phyloP scores from a whole-genome alignment of 2,329 filamentous ascomycete genomes.

The Pyrenophora seminiperda region DNA sequence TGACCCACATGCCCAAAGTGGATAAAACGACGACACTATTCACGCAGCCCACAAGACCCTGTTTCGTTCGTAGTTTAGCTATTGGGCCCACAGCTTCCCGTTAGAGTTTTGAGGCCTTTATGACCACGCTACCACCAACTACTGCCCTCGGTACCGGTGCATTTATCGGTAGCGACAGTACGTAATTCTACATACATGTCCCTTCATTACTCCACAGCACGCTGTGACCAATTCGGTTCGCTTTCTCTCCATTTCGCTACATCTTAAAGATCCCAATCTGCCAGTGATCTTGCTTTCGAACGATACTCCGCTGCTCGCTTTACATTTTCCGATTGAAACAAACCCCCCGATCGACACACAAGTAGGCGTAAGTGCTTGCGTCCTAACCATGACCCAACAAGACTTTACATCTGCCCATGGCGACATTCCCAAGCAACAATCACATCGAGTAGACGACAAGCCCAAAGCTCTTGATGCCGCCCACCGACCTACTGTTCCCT shows the following conservation, averaged over 20 bases:
- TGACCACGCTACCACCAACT: constrained; percentile 15
- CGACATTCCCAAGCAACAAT: constrained; percentile 21
- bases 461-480: constrained; percentile 19
- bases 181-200: constrained; percentile 18
- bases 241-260: constrained; percentile 1
- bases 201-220: constrained; percentile 7
- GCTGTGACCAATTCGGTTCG: constrained; percentile 5
- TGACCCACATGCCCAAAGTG: constrained; percentile 24
- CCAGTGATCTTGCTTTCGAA: not conserved
- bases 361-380: constrained; percentile 19
- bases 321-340: not conserved
- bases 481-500: constrained; percentile 27
- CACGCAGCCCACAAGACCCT: constrained; percentile 18
- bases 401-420: constrained; percentile 17
- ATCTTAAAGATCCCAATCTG: not conserved
- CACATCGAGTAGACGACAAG: constrained; percentile 15
- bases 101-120: constrained; percentile 3
- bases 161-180: constrained; percentile 10
- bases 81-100: constrained; percentile 11
- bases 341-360: not conserved
- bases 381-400: constrained; percentile 23
- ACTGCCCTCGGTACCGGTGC: constrained; percentile 7
- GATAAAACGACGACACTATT: constrained; percentile 22
- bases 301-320: not conserved
- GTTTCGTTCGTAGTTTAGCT: constrained; percentile 11